phyloP scores from a whole-genome alignment of 2,329 filamentous ascomycete genomes.

The Colletotrichum musae region DNA sequence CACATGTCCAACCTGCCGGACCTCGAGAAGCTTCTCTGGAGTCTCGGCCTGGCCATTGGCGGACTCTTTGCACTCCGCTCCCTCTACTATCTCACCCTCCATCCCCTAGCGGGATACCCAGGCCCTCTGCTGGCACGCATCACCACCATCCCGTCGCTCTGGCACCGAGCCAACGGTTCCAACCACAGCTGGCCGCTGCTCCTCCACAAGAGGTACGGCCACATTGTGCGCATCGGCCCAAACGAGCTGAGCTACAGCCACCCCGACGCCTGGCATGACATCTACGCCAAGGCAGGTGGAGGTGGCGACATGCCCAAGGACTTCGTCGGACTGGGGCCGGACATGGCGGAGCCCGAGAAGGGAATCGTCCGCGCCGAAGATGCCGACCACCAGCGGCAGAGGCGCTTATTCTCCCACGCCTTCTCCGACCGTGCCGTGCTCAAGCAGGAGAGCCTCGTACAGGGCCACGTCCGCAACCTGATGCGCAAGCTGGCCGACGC shows the following conservation, averaged over 20 bases:
- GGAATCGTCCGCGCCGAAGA: slow-evolving; percentile 38
- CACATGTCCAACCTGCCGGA: neutral
- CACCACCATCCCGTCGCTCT: slow-evolving; percentile 26
- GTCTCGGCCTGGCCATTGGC: slow-evolving; percentile 12
- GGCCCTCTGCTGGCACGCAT: slow-evolving; percentile 33
- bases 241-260: slow-evolving; percentile 42
- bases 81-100: slow-evolving; percentile 36
- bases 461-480: slow-evolving; percentile 42
- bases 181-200: slow-evolving; percentile 35
- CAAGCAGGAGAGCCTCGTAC: slow-evolving; percentile 49
- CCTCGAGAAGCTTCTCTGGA: slow-evolving; percentile 11
- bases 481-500: slow-evolving; percentile 35
- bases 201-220: slow-evolving; percentile 45
- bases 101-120: slow-evolving; percentile 36
- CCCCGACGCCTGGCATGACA: slow-evolving; percentile 41
- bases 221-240: slow-evolving; percentile 39
- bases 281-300: slow-evolving; percentile 37
- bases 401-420: slow-evolving; percentile 47
- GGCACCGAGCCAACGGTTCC: slow-evolving; percentile 36
- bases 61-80: slow-evolving; percentile 25
- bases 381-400: slow-evolving; percentile 31
- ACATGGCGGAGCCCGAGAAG: slow-evolving; percentile 47
- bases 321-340: slow-evolving; percentile 49
- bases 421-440: slow-evolving; percentile 50
- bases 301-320: slow-evolving; percentile 44